These are phyloP conservation scores for Lodderomyces metapsilosis DNA, from an alignment of 1,139 yeast species.

Conservation along the genomic window DNA sequence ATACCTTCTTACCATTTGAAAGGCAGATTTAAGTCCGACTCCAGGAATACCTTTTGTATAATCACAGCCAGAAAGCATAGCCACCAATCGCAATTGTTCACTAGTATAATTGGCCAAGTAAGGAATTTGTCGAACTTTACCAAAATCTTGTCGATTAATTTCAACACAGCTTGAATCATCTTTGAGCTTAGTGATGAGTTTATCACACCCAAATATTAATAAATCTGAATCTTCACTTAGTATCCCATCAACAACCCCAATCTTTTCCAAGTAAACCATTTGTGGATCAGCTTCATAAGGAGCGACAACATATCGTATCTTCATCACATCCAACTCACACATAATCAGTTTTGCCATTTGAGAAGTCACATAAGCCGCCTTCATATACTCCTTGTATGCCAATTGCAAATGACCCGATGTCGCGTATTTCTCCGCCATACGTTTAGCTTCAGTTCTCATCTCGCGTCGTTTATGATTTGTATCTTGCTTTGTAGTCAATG, in stretches of 20 bases:
- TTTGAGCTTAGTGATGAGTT: slow-evolving; percentile 75
- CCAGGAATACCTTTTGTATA: slow-evolving; percentile 85
- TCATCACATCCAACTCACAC: slow-evolving; percentile 59
- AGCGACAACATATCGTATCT: slow-evolving; percentile 79
- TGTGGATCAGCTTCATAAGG: slow-evolving; percentile 99
- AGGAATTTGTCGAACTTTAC: slow-evolving; percentile 45
- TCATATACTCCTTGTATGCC: slow-evolving; percentile 71
- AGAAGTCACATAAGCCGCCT: slow-evolving; percentile 85
- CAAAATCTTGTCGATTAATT: slow-evolving; percentile 56
- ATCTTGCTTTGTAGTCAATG: slow-evolving; percentile 71
- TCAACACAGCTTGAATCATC: slow-evolving; percentile 77
- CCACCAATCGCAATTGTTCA: slow-evolving; percentile 70
- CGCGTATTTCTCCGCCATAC: slow-evolving; percentile 50
- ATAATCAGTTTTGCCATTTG: slow-evolving; percentile 88
- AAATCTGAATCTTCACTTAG: slow-evolving; percentile 94
- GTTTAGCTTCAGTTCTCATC: slow-evolving; percentile 57
- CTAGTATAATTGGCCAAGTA: slow-evolving; percentile 44
- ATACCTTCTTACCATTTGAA: slow-evolving; percentile 54
- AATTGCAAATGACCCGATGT: slow-evolving; percentile 51
- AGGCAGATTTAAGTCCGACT: slow-evolving; percentile 79
- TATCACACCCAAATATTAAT: slow-evolving; percentile 79
- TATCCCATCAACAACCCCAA: slow-evolving; percentile 78
- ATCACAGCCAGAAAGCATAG: slow-evolving; percentile 93
- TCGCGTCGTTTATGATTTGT: slow-evolving; percentile 67
- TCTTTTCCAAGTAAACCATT: slow-evolving; percentile 81